These are phyloP conservation scores for Stramenopiles sp. DNA, from an alignment of 352 stramenopile genomes.

Conservation along the genomic window DNA sequence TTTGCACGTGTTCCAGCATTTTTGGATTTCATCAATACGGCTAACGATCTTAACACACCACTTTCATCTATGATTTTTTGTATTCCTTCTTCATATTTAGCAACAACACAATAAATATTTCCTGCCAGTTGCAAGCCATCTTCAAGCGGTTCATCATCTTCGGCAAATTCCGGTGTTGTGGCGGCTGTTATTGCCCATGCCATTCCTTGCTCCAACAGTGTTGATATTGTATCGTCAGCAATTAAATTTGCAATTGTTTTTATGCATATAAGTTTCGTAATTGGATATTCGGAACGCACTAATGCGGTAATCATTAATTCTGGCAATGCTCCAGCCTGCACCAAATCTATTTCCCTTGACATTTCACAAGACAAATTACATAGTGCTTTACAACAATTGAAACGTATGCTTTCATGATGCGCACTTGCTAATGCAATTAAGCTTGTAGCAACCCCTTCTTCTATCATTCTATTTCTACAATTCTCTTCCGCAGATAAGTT, in stretches of 20 bases:
- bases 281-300: neutral
- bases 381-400: constrained; percentile 7
- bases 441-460: neutral
- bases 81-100: constrained; percentile 1
- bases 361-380: constrained; percentile 7
- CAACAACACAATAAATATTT: neutral
- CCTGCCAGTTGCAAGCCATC: neutral
- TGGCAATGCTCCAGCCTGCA: neutral
- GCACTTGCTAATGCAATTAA: constrained; percentile 1
- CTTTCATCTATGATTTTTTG: constrained; percentile 1
- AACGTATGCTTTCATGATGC: constrained; percentile 4
- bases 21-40: constrained; percentile 4
- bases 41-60: neutral
- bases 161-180: neutral
- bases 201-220: neutral
- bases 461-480: neutral
- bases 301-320: constrained; percentile 3
- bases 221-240: neutral
- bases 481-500: neutral
- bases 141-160: neutral
- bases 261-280: constrained; percentile 3
- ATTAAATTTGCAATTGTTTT: constrained; percentile 8
- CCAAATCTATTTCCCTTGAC: neutral
- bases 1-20: neutral
- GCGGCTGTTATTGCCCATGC: neutral